A percentile compares a stretch with the other conserved stretches of the same genome.
phyloP scores from a whole-genome alignment of 2,329 filamentous ascomycete genomes.

The Aspergillus versicolor region DNA sequence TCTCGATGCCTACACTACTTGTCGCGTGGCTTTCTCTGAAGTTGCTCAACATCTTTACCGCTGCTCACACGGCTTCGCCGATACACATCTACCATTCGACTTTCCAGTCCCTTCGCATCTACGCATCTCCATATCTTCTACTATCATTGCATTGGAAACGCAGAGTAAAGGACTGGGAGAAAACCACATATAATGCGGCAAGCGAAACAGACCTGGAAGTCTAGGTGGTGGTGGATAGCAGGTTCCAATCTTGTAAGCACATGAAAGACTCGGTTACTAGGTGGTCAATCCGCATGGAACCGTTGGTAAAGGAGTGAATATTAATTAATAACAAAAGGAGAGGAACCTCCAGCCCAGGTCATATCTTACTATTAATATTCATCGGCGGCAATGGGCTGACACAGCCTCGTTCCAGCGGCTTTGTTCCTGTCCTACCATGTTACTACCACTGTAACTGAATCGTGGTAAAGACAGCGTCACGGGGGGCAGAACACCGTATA shows the following conservation, averaged over 20 bases:
- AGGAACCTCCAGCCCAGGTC: background rate
- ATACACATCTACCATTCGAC: background rate
- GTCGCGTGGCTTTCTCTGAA: background rate
- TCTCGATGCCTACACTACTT: background rate
- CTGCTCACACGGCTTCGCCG: background rate
- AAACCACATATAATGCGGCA: background rate
- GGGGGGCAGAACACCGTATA: background rate
- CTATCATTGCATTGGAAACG: background rate
- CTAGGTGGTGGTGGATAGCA: background rate
- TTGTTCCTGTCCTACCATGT: background rate
- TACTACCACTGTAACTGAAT: background rate
- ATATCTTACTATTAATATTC: constrained; percentile 8
- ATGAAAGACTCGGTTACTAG: constrained; percentile 2
- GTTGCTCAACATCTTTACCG: background rate
- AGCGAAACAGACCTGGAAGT: background rate
- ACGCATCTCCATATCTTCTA: background rate
- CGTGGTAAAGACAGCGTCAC: background rate
- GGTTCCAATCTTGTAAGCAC: background rate
- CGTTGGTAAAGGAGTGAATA: background rate
- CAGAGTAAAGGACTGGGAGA: background rate
- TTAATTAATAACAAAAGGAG: background rate
- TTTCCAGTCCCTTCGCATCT: background rate
- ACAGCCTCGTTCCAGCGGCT: constrained; percentile 4
- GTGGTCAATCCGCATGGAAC: constrained; percentile 12
- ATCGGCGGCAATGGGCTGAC: constrained; percentile 2